Evolutionary conservation across 2,329 filamentous ascomycete species (phyloP), one percentile per base, ranked within the genome.

Genomic region (Akanthomyces dipterigenus): DNA sequence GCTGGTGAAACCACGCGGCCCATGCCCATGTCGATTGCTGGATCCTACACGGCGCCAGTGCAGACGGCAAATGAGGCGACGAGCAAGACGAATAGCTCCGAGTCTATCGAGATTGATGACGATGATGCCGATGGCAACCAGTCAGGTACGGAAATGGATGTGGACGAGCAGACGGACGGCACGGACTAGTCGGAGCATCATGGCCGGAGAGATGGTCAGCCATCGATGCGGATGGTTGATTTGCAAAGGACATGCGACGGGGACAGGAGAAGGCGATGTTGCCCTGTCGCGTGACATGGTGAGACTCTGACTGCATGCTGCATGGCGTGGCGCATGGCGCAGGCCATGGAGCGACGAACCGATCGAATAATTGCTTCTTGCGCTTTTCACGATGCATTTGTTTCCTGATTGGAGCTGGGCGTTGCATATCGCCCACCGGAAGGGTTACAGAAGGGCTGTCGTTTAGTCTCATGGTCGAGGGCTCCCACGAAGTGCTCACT

Each of bases 21-120:
- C n/a, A 5, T 55, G 22, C 58, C 58, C 28, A 60, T 60, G 58
- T 55, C 49, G 3, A 60, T 60, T 18, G 58, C 58, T 8, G 58
- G 58, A 6, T 60, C 58, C 14, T 55, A 60, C 42, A 60, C 50
- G 40, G 11, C 26, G 11, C 58, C 58, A 8, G 8, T 60, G 5
- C 49, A 40, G 4, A 20, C 26, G 26, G 9, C 40, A 40, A 18
- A 20, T n/a, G 43, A 14, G 4, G 22, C 22, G 14, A 20, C 6
- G 24, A 14, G 22, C 45, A 18, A 1, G 4, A 14, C 31, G 7
- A 38, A 12, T 3, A 11, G 18, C n/a, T 14, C 24, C 7, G 40
- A n/a, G 20, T 28, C 49, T 4, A 54, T 60, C 28, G 14, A 51
- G 24, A 49, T 43, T 36, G 36, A 51, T 3, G 45, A 42, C 36